These are phyloP conservation scores for Schizothecium vesticola DNA, from an alignment of 495 filamentous ascomycete genomes.

Conservation along the genomic window DNA sequence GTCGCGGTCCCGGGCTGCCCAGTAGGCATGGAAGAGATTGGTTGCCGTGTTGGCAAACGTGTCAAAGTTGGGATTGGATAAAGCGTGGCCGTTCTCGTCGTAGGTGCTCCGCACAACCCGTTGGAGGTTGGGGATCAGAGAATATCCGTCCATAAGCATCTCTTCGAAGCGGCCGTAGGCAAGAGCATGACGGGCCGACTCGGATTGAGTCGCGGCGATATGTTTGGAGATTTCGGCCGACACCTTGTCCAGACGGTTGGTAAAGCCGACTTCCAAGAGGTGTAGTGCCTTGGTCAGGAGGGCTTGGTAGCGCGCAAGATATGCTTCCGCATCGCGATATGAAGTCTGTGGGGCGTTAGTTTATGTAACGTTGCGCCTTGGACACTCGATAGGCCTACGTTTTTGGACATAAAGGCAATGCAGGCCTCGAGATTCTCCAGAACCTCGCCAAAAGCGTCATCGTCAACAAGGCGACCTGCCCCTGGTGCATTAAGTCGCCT, in stretches of 20 bases:
- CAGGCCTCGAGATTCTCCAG: conserved; percentile 79
- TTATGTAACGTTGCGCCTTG: conserved; percentile 11
- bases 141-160: conserved; percentile 41
- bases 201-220: conserved; percentile 42
- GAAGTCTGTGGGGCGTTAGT: conserved; percentile 50
- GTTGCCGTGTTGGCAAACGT: conserved; percentile 58
- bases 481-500: conserved; percentile 87
- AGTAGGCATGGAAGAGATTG: conserved; percentile 42
- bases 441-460: conserved; percentile 79
- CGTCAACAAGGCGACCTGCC: conserved; percentile 73
- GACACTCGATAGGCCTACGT: conserved; percentile 49
- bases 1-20: conserved; percentile 41
- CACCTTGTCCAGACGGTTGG: conserved; percentile 38
- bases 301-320: conserved; percentile 85
- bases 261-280: conserved; percentile 49
- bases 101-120: conserved; percentile 49
- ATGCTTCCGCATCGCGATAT: conserved; percentile 81
- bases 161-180: conserved; percentile 48
- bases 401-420: conserved; percentile 79
- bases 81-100: conserved; percentile 58
- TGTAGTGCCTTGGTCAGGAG: conserved; percentile 57
- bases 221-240: conserved; percentile 42
- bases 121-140: conserved; percentile 42
- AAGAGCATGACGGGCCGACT: conserved; percentile 46
- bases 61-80: conserved; percentile 45